Evolutionary conservation across 2,329 filamentous ascomycete species (phyloP).

Genomic region (Scytalidium lignicola): DNA sequence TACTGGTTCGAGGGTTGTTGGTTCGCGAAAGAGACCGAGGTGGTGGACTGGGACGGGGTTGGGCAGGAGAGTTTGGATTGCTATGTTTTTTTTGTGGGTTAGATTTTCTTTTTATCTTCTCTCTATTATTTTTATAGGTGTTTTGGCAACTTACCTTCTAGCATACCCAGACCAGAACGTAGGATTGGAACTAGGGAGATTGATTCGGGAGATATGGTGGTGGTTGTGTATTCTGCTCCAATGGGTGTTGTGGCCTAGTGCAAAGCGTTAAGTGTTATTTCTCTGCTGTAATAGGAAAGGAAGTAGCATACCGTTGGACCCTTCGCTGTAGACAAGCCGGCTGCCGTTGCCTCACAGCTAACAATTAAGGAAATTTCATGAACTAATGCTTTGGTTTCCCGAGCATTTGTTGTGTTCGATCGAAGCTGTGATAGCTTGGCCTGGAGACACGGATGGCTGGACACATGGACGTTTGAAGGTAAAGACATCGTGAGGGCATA

Average conservation of each 20-base stretch:
- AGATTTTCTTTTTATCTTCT: background rate
- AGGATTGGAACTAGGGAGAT: constrained; percentile 88
- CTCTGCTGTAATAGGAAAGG: no score
- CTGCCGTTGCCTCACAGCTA: constrained; percentile 72
- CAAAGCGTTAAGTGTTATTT: no score
- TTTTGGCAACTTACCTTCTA: constrained; percentile 56
- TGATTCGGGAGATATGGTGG: constrained; percentile 52
- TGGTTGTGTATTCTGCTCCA: constrained; percentile 67
- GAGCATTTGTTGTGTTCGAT: constrained; percentile 61
- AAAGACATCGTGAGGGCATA: constrained; percentile 29
- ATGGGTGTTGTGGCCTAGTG: constrained; percentile 75
- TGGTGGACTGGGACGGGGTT: constrained; percentile 79
- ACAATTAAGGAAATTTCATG: constrained; percentile 84
- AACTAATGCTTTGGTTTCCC: constrained; percentile 75
- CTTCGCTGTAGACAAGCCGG: constrained; percentile 50
- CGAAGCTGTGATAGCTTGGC: constrained; percentile 89
- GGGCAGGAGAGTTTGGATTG: constrained; percentile 78
- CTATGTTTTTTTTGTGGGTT: constrained; percentile 38
- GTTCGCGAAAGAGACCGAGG: constrained; percentile 90
- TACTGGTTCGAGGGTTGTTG: constrained; percentile 78
- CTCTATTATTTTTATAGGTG: constrained; percentile 8
- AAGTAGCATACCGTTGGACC: constrained; percentile 54
- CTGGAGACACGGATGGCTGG: constrained; percentile 75
- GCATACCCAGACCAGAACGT: constrained; percentile 87
- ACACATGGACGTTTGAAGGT: constrained; percentile 67